Percentiles rank a stretch among this genome's conserved stretches.
These are phyloP conservation scores for Berberis vulgaris DNA, from an alignment of 164 flowering plant genomes.

Conservation along the genomic window DNA sequence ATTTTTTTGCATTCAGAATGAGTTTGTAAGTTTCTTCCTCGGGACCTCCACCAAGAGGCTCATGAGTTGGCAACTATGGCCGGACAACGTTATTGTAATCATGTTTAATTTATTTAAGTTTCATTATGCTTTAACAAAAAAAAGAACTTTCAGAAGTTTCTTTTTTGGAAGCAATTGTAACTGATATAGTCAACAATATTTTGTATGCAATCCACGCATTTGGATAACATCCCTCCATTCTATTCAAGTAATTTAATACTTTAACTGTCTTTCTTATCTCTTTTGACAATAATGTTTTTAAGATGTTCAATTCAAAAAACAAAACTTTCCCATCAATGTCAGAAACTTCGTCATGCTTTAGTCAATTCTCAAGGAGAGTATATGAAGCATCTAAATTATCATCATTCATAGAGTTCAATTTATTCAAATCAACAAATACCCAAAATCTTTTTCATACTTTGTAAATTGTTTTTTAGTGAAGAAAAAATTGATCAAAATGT, in stretches of 20 bases:
- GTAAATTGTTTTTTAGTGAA: neutral
- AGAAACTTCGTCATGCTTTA: neutral
- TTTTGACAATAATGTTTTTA: neutral
- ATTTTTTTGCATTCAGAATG: no score
- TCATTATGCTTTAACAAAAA: no score
- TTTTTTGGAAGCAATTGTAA: neutral
- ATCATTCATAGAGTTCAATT: no score
- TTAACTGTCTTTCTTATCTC: no score
- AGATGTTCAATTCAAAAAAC: neutral
- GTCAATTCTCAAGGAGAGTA: neutral
- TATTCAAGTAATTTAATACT: neutral
- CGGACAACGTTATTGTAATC: no score
- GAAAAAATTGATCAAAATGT: neutral
- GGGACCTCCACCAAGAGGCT: no score
- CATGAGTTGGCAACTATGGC: no score
- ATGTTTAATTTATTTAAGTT: no score
- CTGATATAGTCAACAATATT: neutral
- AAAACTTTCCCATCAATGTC: neutral
- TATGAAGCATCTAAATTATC: neutral
- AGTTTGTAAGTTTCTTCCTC: no score
- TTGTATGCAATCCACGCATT: neutral
- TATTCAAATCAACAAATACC: no score
- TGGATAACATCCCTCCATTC: neutral
- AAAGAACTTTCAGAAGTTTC: no score
- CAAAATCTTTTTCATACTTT: no score